Base-by-base conservation (phyloP, 2,329 filamentous ascomycete species). In the Neurospora sp. region DNA sequence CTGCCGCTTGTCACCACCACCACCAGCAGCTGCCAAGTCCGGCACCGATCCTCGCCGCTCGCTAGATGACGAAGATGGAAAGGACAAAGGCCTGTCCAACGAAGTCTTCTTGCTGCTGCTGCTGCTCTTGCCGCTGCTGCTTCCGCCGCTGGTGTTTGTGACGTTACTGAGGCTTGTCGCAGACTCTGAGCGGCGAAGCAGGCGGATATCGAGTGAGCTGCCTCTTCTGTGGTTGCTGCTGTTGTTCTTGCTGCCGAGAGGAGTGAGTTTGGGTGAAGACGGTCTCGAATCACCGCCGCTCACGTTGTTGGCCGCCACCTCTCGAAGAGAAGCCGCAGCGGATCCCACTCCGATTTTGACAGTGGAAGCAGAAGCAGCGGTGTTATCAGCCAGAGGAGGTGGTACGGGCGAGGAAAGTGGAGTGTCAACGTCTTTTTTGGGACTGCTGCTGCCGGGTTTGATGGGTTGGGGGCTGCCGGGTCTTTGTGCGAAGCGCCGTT, bases 1-100 rank as follows among this genome's bases (percentile, higher is more conserved):
- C 66, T 78, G 77, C n/a, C 80, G 77, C 71, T 79, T 82, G 19
- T 73, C 72, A 8, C 70, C 42, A 8, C 71, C 69, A 10, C 70
- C 67, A 11, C 70, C 67, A n/a, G 69, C 36, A 33, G 36, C 38
- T 19, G n/a, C 19, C 42, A 19, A 11, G n/a, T 58, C 66, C 39
- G 52, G 39, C n/a, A 33, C 28, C 11, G 52, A 67, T n/a, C 38
- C n/a, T 39, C 52, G 52, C 8, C 42, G 62, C 17, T 68, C 67
- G 36, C 39, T 62, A 15, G 68, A 69, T 0, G 52, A 46, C 38
- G n/a, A 52, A 40, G 52, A 40, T 36, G 39, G 67, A 10, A 9
- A 62, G 52, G 52, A 62, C 28, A 62, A 62, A 62, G 23, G 28
- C 28, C 52, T 36, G 52, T n/a, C 52, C 52, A 62, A n/a, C 52